These are phyloP conservation scores for Tanozyma kutaoensis DNA, from an alignment of 805 yeast genomes.

Conservation along the genomic window DNA sequence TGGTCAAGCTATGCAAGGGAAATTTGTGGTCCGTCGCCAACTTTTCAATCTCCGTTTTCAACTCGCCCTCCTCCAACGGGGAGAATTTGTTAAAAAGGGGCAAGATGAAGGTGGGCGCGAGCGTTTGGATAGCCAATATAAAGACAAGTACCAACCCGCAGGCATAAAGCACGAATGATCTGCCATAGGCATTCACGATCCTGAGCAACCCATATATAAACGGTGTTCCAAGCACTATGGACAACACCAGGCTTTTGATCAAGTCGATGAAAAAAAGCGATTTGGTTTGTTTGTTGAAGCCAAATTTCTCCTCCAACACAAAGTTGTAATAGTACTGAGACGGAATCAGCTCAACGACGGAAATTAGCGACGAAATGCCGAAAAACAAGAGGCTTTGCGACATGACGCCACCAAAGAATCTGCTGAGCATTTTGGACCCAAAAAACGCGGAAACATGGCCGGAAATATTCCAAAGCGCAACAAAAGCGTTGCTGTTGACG, in stretches of 20 bases:
- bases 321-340: slow-evolving; percentile 64
- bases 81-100: slow-evolving; percentile 88
- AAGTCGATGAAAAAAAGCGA: slow-evolving; percentile 62
- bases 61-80: slow-evolving; percentile 83
- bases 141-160: slow-evolving; percentile 59
- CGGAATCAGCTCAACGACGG: slow-evolving; percentile 52
- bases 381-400: slow-evolving; percentile 59
- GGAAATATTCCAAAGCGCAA: slow-evolving; percentile 26
- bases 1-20: slow-evolving; percentile 78
- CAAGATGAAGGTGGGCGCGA: slow-evolving; percentile 76
- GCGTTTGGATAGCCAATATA: slow-evolving; percentile 61
- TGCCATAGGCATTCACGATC: slow-evolving; percentile 71
- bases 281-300: slow-evolving; percentile 79
- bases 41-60: slow-evolving; percentile 67
- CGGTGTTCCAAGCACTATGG: slow-evolving; percentile 55
- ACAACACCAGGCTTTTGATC: slow-evolving; percentile 44
- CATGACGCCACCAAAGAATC: slow-evolving; percentile 39
- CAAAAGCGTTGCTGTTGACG: slow-evolving; percentile 42
- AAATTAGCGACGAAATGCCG: slow-evolving; percentile 35
- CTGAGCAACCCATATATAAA: slow-evolving; percentile 63
- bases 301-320: slow-evolving; percentile 83
- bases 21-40: slow-evolving; percentile 66
- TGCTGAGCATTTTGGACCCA: slow-evolving; percentile 5
- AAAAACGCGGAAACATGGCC: slow-evolving; percentile 47
- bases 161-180: slow-evolving; percentile 67